These are phyloP conservation scores for Neurospora discreta DNA, from an alignment of 495 filamentous ascomycete genomes.

Conservation along the genomic window DNA sequence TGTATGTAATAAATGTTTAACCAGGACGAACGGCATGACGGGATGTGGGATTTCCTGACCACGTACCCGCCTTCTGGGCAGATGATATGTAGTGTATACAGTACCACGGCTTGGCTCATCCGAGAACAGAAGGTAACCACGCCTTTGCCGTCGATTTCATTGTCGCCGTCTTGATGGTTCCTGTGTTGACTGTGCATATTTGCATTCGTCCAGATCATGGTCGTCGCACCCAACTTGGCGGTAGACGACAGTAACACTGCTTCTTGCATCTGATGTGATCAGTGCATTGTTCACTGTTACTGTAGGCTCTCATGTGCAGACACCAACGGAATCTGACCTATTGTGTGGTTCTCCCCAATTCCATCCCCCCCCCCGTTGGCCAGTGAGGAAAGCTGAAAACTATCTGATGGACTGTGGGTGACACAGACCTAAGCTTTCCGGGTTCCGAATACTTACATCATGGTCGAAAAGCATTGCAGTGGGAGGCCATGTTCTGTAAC, in stretches of 20 bases:
- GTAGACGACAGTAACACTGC: neutral
- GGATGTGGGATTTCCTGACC: neutral
- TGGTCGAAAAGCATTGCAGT: too few species aligned
- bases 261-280: neutral
- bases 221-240: neutral
- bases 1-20: neutral
- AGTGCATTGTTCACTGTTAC: neutral
- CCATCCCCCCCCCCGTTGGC: neutral
- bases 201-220: neutral
- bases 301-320: neutral
- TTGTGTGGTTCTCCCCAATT: neutral
- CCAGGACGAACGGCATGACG: neutral
- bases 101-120: neutral
- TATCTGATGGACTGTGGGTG: neutral
- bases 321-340: neutral
- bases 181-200: too few species aligned
- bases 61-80: too few species aligned
- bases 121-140: neutral
- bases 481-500: neutral
- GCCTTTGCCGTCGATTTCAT: neutral
- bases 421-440: neutral
- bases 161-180: neutral
- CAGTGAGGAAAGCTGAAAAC: neutral
- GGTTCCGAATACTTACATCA: neutral
- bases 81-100: too few species aligned